Conservation (phyloP, 2,329 filamentous ascomycete species). For the Sarocladium strictum region DNA sequence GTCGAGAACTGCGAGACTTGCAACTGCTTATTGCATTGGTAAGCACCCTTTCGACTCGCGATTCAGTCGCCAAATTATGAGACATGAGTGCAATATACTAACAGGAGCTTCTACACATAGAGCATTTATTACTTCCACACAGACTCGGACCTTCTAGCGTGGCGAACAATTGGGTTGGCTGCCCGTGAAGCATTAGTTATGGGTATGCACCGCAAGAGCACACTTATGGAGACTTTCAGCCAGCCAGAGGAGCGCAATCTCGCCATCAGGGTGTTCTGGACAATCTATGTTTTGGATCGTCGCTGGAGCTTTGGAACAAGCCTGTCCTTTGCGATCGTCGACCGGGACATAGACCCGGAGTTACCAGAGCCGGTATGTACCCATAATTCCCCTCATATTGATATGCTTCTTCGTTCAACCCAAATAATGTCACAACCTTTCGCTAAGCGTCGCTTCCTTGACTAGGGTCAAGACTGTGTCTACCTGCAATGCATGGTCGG, state of each 20-base stretch:
- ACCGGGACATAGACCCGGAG: constrained; percentile 42
- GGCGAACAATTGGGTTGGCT: constrained; percentile 41
- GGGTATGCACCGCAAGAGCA: constrained; percentile 40
- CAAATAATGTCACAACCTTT: too few relatives aligned
- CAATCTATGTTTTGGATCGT: constrained; percentile 44
- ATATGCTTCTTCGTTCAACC: not conserved
- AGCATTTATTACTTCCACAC: constrained; percentile 37
- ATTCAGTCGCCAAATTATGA: too few relatives aligned
- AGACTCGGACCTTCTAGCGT: constrained; percentile 43
- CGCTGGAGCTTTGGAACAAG: constrained; percentile 47
- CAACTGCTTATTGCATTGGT: constrained; percentile 27
- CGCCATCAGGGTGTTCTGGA: constrained; percentile 40
- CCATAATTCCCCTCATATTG: not conserved
- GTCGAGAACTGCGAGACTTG: constrained; percentile 27
- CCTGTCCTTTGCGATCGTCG: constrained; percentile 40
- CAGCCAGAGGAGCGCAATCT: constrained; percentile 22
- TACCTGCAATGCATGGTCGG: constrained; percentile 43
- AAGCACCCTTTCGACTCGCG: constrained; percentile 4
- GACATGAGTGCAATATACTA: too few relatives aligned
- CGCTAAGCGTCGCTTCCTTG: too few relatives aligned
- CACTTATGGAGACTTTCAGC: constrained; percentile 31
- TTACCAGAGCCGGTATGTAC: constrained; percentile 34
- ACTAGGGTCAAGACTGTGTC: constrained; percentile 26
- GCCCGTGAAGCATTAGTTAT: constrained; percentile 40
- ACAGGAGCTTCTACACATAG: constrained; percentile 17